Evolutionary conservation across 2,329 filamentous ascomycete genomes (phyloP).

Genomic region (Fonsecaea multimorphosa): DNA sequence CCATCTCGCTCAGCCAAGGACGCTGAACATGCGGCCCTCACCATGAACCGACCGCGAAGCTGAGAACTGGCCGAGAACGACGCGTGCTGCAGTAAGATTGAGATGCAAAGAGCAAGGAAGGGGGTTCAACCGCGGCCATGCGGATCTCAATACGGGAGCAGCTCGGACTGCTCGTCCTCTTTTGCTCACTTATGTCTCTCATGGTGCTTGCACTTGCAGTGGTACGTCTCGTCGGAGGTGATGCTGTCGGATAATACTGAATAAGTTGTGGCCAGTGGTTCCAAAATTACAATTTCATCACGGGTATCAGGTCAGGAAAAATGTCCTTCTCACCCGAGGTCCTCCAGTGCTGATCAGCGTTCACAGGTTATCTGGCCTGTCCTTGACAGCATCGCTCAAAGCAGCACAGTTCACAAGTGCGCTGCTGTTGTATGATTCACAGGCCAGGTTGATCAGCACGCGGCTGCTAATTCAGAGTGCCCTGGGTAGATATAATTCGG

Average conservation of each 20-base stretch:
- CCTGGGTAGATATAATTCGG: constrained; percentile 56
- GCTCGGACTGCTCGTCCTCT: constrained; percentile 77
- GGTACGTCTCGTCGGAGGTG: constrained; percentile 56
- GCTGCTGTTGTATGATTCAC: constrained; percentile 78
- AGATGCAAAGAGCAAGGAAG: constrained; percentile 28
- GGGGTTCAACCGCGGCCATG: constrained; percentile 57
- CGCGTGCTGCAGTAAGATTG: constrained; percentile 14
- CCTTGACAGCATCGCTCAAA: constrained; percentile 84
- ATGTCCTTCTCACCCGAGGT: background rate
- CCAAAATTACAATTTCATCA: constrained; percentile 67
- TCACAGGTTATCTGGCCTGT: constrained; percentile 64
- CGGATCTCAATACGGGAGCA: constrained; percentile 87
- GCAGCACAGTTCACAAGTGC: constrained; percentile 80
- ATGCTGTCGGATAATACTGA: constrained; percentile 52
- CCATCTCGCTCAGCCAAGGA: background rate
- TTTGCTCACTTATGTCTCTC: constrained; percentile 75
- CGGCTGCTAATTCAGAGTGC: constrained; percentile 61
- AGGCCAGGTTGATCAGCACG: constrained; percentile 73
- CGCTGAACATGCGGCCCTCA: constrained; percentile 2
- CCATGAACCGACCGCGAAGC: constrained; percentile 15
- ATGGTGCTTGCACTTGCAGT: constrained; percentile 81
- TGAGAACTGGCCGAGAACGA: constrained; percentile 21
- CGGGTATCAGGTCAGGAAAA: constrained; percentile 49
- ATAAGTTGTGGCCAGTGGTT: constrained; percentile 53
- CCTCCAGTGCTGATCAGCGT: background rate